These are phyloP conservation scores for Plasmodium falciparum DNA, from an alignment of 169 alveolate species.

Conservation along the genomic window DNA sequence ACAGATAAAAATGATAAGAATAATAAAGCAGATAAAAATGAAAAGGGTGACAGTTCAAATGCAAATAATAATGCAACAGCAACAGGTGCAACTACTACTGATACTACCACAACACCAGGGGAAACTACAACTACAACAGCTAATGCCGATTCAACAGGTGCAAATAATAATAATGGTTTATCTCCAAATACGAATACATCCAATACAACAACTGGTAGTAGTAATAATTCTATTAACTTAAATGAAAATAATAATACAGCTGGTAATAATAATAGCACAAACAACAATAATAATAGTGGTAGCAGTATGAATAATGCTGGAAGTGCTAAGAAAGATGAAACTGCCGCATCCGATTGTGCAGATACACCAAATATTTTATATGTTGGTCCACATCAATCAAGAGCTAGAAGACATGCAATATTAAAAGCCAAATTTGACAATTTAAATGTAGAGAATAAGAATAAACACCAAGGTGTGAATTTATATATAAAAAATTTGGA, in stretches of 20 bases:
- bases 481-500: conserved; percentile 94
- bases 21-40: conserved; percentile 13
- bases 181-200: conserved; percentile 4
- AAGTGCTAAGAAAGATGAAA: neutral
- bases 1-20: neutral
- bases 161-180: neutral
- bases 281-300: neutral
- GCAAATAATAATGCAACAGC: neutral
- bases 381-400: conserved; percentile 93
- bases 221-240: neutral
- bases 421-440: conserved; percentile 90
- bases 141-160: neutral
- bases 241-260: conserved; percentile 3
- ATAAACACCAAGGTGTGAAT: conserved; percentile 90
- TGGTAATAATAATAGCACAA: conserved; percentile 1
- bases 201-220: conserved; percentile 10
- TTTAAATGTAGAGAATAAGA: conserved; percentile 80
- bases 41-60: neutral
- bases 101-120: conserved; percentile 1
- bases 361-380: conserved; percentile 78
- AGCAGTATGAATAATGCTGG: conserved; percentile 16
- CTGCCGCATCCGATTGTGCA: conserved; percentile 6
- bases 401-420: conserved; percentile 91
- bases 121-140: neutral
- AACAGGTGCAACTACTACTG: conserved; percentile 3